These are phyloP conservation scores for Tylopilus orsonianus DNA, from an alignment of 1,284 basidiomycete genomes.

Conservation along the genomic window DNA sequence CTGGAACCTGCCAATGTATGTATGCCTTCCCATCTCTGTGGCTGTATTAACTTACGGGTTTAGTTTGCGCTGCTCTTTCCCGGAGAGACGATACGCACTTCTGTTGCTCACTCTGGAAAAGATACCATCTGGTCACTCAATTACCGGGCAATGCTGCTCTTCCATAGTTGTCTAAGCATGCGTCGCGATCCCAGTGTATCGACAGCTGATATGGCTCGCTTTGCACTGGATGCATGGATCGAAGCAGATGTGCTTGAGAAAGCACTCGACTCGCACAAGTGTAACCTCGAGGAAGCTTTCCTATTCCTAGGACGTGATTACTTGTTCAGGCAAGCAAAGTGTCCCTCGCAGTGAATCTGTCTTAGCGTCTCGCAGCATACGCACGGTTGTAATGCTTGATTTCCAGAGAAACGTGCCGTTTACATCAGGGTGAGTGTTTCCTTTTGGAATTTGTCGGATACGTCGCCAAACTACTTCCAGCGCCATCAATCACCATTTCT, in stretches of 20 bases:
- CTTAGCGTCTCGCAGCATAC: constrained; percentile 43
- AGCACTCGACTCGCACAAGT: constrained; percentile 62
- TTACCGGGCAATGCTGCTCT: constrained; percentile 65
- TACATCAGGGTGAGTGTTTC: constrained; percentile 50
- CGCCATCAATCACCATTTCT: constrained; percentile 53
- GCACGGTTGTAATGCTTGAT: constrained; percentile 69
- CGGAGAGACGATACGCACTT: constrained; percentile 53
- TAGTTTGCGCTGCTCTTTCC: constrained; percentile 71
- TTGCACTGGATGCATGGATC: constrained; percentile 66
- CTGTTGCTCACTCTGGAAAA: constrained; percentile 43
- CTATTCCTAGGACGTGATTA: constrained; percentile 71
- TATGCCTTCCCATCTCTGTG: constrained; percentile 11
- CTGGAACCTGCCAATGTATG: constrained; percentile 67
- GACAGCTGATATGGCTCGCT: constrained; percentile 55
- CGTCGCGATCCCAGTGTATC: constrained; percentile 42
- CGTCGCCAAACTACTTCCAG: constrained; percentile 32
- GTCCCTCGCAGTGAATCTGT: neutral
- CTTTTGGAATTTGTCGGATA: neutral
- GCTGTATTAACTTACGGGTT: constrained; percentile 4
- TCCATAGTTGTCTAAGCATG: constrained; percentile 69
- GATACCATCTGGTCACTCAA: constrained; percentile 73
- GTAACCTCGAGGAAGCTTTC: constrained; percentile 62
- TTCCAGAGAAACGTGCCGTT: constrained; percentile 65
- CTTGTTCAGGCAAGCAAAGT: constrained; percentile 64
- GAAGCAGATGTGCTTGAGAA: constrained; percentile 66